These are phyloP conservation scores for Dalbergia oliveri DNA, from an alignment of 306 rosid species.

Conservation along the genomic window DNA sequence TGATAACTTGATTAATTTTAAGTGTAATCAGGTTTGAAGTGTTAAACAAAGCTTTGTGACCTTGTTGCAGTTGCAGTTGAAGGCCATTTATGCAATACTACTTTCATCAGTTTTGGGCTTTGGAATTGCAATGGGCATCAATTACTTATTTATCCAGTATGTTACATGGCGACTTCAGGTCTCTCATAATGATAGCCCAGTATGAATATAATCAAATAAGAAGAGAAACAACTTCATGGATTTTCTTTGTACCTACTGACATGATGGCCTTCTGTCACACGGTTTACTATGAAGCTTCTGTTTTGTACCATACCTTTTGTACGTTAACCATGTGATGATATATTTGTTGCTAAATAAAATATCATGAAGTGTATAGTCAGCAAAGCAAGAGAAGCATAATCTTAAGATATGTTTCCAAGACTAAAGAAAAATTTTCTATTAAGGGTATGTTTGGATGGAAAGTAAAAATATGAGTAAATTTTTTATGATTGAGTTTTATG, in stretches of 20 bases:
- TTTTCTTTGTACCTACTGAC: slow-evolving; percentile 28
- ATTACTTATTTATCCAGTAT: slow-evolving; percentile 68
- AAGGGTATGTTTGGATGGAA: no score
- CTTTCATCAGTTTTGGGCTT: slow-evolving; percentile 83
- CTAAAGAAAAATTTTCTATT: not conserved
- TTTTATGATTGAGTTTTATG: no score
- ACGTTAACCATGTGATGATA: not conserved
- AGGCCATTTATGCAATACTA: slow-evolving; percentile 72
- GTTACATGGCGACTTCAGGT: slow-evolving; percentile 75
- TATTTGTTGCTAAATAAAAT: slow-evolving; percentile 18
- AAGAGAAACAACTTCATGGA: slow-evolving; percentile 37
- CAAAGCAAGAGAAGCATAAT: slow-evolving; percentile 33
- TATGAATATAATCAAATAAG: slow-evolving; percentile 45
- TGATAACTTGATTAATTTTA: slow-evolving; percentile 22
- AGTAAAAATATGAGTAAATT: no score
- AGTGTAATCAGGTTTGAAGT: slow-evolving; percentile 13
- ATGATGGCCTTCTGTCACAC: not conserved
- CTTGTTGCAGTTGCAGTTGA: slow-evolving; percentile 77
- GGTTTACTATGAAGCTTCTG: slow-evolving; percentile 12
- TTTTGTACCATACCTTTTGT: slow-evolving; percentile 24
- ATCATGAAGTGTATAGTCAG: slow-evolving; percentile 30
- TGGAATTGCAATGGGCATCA: slow-evolving; percentile 81
- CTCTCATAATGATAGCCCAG: slow-evolving; percentile 59
- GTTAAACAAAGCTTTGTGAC: slow-evolving; percentile 27
- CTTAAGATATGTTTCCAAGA: not conserved